Evolutionary conservation across 1,139 yeast species (phyloP).

Genomic region (Protomyces lactucae-debilis): DNA sequence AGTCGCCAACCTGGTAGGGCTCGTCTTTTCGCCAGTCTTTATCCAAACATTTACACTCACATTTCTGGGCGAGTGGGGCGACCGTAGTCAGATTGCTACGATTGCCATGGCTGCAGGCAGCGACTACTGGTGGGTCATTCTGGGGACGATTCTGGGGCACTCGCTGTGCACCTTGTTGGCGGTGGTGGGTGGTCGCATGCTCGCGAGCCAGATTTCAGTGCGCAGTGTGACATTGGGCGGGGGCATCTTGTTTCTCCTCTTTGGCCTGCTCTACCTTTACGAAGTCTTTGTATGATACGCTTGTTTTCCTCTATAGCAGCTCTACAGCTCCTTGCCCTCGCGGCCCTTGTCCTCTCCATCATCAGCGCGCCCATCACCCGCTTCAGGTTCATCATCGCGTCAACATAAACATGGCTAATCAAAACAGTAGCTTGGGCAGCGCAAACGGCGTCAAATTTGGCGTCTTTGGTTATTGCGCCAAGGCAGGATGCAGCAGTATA

Average conservation of each 20-base stretch:
- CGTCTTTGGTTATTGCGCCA: slow-evolving; percentile 73
- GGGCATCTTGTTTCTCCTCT: slow-evolving; percentile 74
- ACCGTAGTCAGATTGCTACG: slow-evolving; percentile 94
- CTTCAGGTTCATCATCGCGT: slow-evolving; percentile 43
- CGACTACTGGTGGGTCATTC: slow-evolving; percentile 80
- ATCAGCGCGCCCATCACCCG: slow-evolving; percentile 60
- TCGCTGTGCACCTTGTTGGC: slow-evolving; percentile 86
- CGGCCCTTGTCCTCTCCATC: slow-evolving; percentile 52
- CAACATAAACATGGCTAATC: slow-evolving; percentile 32
- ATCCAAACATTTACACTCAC: slow-evolving; percentile 95
- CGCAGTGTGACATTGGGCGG: slow-evolving; percentile 91
- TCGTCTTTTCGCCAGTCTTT: slow-evolving; percentile 81
- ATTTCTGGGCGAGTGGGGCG: slow-evolving; percentile 98
- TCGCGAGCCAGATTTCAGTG: slow-evolving; percentile 86
- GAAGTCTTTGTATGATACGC: slow-evolving; percentile 38
- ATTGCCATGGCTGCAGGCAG: slow-evolving; percentile 98
- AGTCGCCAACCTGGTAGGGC: slow-evolving; percentile 52
- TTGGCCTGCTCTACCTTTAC: slow-evolving; percentile 73
- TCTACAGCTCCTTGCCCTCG: slow-evolving; percentile 47
- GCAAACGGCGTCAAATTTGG: slow-evolving; percentile 52
- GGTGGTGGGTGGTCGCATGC: slow-evolving; percentile 84
- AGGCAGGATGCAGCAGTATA: slow-evolving; percentile 48
- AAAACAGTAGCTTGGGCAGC: slow-evolving; percentile 41
- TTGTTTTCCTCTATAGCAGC: not conserved
- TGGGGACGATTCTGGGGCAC: slow-evolving; percentile 90